Percentiles rank a stretch among this genome's conserved stretches.
These are phyloP conservation scores for Lithocarpus polystachyus DNA, from an alignment of 306 rosid genomes.

Conservation along the genomic window DNA sequence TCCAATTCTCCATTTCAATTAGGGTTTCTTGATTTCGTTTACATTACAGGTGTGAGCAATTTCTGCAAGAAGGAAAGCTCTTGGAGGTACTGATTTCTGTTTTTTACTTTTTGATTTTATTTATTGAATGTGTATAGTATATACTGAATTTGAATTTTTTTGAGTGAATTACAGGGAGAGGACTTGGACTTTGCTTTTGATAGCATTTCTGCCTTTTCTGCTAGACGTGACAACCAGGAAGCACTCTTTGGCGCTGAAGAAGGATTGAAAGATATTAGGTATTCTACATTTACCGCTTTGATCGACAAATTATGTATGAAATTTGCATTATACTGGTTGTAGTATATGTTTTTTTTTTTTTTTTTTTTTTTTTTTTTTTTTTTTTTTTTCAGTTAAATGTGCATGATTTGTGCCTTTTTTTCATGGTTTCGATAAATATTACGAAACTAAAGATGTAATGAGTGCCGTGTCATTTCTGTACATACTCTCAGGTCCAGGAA, in stretches of 20 bases:
- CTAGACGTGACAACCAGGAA: constrained; percentile 77
- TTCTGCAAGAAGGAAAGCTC: constrained; percentile 79
- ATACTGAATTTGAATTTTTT: no score
- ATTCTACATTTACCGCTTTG: background rate
- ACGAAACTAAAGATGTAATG: no score
- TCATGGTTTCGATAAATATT: no score
- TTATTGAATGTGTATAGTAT: background rate
- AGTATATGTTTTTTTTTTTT: no score
- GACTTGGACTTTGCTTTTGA: constrained; percentile 91
- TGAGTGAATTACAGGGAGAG: constrained; percentile 51
- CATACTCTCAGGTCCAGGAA: no score
- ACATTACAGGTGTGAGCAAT: constrained; percentile 58
- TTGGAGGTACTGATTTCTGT: constrained; percentile 54
- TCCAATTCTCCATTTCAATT: background rate
- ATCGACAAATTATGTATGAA: no score
- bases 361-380: no score
- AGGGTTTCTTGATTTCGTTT: background rate
- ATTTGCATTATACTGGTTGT: no score
- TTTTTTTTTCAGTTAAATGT: no score
- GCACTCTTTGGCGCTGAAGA: constrained; percentile 87
- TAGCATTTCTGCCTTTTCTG: constrained; percentile 89
- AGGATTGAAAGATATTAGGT: constrained; percentile 83
- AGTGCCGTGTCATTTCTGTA: no score
- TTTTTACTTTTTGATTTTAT: background rate
- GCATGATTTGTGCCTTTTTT: no score